Evolutionary conservation across 2,329 filamentous ascomycete genomes (phyloP), one percentile per base, ranked within the genome.

Genomic region (Fusarium nematophilum): DNA sequence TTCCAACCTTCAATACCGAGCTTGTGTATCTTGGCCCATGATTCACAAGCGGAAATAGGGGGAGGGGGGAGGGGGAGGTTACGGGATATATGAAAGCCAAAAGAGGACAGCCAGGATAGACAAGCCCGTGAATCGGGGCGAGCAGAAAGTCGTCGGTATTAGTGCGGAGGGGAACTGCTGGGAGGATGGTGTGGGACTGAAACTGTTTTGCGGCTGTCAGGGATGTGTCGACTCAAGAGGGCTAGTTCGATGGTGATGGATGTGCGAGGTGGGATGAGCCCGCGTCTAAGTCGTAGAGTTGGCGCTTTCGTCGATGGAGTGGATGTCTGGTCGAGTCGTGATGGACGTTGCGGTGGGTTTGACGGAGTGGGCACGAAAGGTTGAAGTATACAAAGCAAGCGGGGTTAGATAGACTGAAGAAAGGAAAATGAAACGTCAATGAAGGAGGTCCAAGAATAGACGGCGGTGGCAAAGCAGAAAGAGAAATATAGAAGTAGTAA

Each of bases 1-100:
- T 53, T 76, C 71, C 72, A 67, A 69, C 62, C 64, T 70, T 69
- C 55, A 67, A 50, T 53, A 54, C 51, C 53, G 40, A 47, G 18
- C 53, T 36, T 29, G 44, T 61, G 46, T 59, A 42, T 44, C 46
- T 52, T 38, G 40, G 59, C 62, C 50, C 66, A 68, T 68, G 58
- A 47, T 68, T 64, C 44, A 45, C 52, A n/a, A 27, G 27, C 36
- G 44, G 49, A 27, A n/a, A 34, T 15, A 27, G 18, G 43, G 38
- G 49, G 15, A 30, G 27, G 31, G 37, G 52, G 49, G 31, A n/a
- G n/a, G n/a, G n/a, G n/a, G n/a, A n/a, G 26, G 31, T 48, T 51
- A 38, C 23, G 26, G 49, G 53, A 57, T 62, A 62, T 58, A 64
- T 53, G 33, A 64, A 53, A 63, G 47, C 27, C 43, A 26, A 46